Base-by-base conservation (phyloP, 352 stramenopile genomes). In the Phytopythium delawarense region DNA sequence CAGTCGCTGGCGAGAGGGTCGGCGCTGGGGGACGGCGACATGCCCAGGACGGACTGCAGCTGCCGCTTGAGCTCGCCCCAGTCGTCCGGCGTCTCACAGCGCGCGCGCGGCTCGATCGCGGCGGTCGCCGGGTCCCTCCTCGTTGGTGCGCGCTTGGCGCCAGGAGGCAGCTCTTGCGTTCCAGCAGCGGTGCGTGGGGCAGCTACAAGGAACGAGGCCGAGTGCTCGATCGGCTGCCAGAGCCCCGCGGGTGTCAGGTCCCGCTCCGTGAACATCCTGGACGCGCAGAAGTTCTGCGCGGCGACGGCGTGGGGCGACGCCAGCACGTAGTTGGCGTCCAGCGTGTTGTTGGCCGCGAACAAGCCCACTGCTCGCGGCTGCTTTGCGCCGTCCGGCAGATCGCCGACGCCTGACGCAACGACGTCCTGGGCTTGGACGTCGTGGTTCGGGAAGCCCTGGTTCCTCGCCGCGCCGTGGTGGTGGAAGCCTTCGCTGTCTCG, bases 311-410 rank as follows among this genome's bases (percentile, higher is more conserved):
- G 65, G 5, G 72, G 72, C 0, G 79, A 75, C 7, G 79, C 71
- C 30, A 91, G 66, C 51, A 91, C 81, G 62, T 89, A 91, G 67
- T 91, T 91, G 49, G 79, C 69, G 64, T 91, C 76, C 21, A 84
- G 42, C n/a, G 79, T 84, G 42, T 82, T 69, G n/a, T 76, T 84
- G 7, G 75, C 67, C 53, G 64, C 74, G 51, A 86, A 91, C 35
- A 87, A 55, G 35, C 85, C 70, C 18, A 91, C 66, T 5, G 72
- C 34, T 13, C 66, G 67, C n/a, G 16, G 42, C 39, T 9, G 45
- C 21, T 45, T 34, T 0, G 6, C 7, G 9, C 4, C 11, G 23
- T 20, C 20, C 12, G 21, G 20, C 21, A n/a, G 1, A 40, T 25
- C 52, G 20, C 52, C 23, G 21, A 34, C 7, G 44, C 55, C 45